Evolutionary conservation across 2,329 filamentous ascomycete species (phyloP).

Genomic region (Venturia asperata): DNA sequence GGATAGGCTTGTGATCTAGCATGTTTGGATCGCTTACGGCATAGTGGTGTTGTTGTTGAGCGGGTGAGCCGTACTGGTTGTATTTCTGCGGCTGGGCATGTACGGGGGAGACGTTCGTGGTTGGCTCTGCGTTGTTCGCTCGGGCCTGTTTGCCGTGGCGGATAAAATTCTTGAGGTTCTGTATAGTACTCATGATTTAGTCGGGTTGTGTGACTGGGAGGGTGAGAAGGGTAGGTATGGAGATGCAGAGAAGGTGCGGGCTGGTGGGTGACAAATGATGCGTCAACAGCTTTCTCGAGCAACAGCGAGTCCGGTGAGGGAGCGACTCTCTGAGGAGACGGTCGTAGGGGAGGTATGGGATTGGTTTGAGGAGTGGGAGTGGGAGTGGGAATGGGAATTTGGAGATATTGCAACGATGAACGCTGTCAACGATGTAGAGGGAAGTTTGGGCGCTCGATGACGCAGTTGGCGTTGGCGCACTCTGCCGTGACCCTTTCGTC

Average conservation of each 20-base stretch:
- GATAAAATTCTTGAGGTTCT: constrained; percentile 97
- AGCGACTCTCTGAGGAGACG: not conserved
- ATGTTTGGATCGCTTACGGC: constrained; percentile 55
- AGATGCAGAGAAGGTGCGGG: not conserved
- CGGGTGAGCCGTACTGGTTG: constrained; percentile 42
- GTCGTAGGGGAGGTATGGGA: not conserved
- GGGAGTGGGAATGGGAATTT: not conserved
- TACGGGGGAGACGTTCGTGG: constrained; percentile 55
- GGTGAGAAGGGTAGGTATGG: not conserved
- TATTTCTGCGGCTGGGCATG: constrained; percentile 57
- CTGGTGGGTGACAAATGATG: constrained; percentile 8
- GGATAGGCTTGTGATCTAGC: constrained; percentile 49
- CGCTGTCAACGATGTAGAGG: not conserved
- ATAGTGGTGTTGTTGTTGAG: constrained; percentile 46
- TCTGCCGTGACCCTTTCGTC: not conserved
- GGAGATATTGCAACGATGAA: constrained; percentile 9
- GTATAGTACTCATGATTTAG: constrained; percentile 62
- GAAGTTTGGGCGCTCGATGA: constrained; percentile 7
- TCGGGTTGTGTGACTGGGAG: not conserved
- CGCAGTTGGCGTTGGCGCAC: not conserved
- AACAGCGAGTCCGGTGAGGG: not conserved
- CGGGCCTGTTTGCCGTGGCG: constrained; percentile 95
- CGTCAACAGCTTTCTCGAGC: not conserved
- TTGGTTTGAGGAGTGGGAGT: not conserved
- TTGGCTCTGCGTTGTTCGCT: constrained; percentile 55